Conservation (phyloP, 345 rosid species). For the Gynandropsis gynandra region DNA sequence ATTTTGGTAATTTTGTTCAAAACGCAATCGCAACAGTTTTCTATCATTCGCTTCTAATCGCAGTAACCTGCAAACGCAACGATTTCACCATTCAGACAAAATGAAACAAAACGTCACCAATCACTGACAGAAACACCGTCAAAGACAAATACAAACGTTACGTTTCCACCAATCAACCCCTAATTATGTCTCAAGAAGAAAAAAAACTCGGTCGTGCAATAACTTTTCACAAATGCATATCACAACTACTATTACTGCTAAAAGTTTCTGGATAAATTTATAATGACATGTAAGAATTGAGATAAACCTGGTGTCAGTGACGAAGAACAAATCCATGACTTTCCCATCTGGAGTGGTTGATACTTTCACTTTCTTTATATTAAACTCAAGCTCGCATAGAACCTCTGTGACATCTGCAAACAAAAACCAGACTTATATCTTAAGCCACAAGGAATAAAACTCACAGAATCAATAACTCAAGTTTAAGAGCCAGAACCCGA, state of each 20-base stretch:
- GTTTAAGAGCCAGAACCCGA: conserved; percentile 18
- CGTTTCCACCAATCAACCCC: too few relatives aligned
- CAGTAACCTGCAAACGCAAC: too few relatives aligned
- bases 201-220: neutral
- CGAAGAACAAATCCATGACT: conserved; percentile 88
- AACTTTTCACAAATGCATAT: too few relatives aligned
- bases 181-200: neutral
- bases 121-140: too few relatives aligned
- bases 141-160: too few relatives aligned
- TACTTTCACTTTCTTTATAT: conserved; percentile 84
- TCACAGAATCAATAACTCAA: conserved; percentile 1
- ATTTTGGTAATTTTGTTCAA: too few relatives aligned
- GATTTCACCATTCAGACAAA: too few relatives aligned
- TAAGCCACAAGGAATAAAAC: neutral
- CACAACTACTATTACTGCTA: neutral
- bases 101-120: too few relatives aligned
- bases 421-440: conserved; percentile 6
- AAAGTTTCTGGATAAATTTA: neutral
- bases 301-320: conserved; percentile 78
- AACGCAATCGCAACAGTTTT: too few relatives aligned
- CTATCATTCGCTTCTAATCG: too few relatives aligned
- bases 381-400: conserved; percentile 82
- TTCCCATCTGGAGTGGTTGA: conserved; percentile 93
- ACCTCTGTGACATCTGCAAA: conserved; percentile 69
- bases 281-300: conserved; percentile 14